Evolutionary conservation across 352 stramenopile genomes (phyloP).

Genomic region (Pythium pectinolyticum): DNA sequence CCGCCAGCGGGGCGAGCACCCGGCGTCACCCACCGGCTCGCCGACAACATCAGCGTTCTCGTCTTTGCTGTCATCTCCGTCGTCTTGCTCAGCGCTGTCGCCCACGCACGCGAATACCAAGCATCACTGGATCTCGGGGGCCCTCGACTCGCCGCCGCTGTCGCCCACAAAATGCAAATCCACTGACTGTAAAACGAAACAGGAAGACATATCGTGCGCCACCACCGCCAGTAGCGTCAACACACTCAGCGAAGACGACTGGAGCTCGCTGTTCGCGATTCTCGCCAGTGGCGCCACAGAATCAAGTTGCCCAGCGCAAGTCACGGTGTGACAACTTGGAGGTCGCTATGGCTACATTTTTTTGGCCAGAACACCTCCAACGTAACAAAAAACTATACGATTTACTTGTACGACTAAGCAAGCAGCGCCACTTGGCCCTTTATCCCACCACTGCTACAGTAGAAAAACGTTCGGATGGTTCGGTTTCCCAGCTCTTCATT

Average conservation of each 20-base stretch:
- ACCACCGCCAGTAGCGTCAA: neutral
- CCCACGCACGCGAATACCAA: neutral
- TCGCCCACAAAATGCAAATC: neutral
- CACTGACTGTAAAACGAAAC: neutral
- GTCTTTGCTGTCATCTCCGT: neutral
- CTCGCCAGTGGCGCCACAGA: neutral
- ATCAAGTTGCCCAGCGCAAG: neutral
- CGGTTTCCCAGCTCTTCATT: no score
- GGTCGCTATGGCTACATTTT: neutral
- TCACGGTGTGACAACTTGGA: neutral
- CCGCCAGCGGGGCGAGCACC: neutral
- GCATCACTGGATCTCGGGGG: constrained; percentile 19
- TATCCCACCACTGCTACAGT: no score
- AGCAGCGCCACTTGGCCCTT: no score
- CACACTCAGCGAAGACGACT: neutral
- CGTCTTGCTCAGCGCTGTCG: neutral
- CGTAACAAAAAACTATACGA: no score
- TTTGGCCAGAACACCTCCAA: no score
- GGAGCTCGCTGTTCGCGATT: neutral
- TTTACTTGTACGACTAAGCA: neutral
- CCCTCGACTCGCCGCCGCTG: neutral
- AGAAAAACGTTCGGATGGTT: no score
- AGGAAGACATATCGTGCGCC: neutral
- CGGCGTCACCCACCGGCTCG: neutral
- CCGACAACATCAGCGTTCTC: neutral